Evolutionary conservation across 2,329 filamentous ascomycete genomes (phyloP).

Genomic region (Fusarium sp.): DNA sequence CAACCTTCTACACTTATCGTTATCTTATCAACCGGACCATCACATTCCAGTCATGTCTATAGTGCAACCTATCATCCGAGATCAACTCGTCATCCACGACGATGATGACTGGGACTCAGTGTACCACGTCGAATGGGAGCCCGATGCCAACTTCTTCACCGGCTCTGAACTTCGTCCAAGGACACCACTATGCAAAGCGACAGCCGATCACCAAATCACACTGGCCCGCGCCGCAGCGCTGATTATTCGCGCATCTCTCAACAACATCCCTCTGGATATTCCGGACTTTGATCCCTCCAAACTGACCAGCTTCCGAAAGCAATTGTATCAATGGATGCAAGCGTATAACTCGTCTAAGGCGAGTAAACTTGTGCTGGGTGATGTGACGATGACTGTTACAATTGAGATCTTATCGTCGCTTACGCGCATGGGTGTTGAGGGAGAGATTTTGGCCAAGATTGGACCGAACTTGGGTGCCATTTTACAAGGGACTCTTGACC

Average conservation of each 20-base stretch:
- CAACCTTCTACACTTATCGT: rapidly evolving
- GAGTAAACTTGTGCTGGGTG: neutral
- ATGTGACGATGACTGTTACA: conserved; percentile 16
- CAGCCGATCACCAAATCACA: conserved; percentile 2
- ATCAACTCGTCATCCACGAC: neutral
- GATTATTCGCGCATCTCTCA: conserved; percentile 16
- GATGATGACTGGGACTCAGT: conserved; percentile 10
- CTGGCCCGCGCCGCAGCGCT: conserved; percentile 19
- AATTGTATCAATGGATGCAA: conserved; percentile 10
- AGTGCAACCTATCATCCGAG: conserved; percentile 12
- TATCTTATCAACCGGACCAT: neutral
- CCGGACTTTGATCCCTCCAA: neutral
- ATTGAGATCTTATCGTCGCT: conserved; percentile 28
- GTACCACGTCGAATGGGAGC: conserved; percentile 13
- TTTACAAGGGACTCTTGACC: neutral
- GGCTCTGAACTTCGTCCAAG: neutral
- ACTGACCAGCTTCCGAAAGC: neutral
- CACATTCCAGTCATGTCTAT: conserved; percentile 1
- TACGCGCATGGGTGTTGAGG: neutral
- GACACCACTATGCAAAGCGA: neutral
- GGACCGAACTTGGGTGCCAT: conserved; percentile 15
- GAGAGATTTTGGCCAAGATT: conserved; percentile 13
- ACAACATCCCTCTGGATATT: conserved; percentile 14
- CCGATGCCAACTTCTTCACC: conserved; percentile 9
- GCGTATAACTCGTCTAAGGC: neutral